Conservation (phyloP, 306 rosid genomes). For the Sindora glabra region DNA sequence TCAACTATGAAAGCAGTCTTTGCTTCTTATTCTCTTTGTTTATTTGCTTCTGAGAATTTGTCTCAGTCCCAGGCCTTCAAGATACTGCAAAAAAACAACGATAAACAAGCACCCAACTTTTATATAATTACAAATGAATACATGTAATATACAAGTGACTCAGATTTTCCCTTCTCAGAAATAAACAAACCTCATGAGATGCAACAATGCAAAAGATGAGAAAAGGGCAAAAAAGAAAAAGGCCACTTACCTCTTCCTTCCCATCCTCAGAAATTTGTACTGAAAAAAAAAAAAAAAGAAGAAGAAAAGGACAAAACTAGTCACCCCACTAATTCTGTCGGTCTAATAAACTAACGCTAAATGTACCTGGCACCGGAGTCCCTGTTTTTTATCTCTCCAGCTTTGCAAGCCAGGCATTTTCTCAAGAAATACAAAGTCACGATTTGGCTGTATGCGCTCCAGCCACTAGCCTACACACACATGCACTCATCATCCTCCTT, state of each 20-base stretch:
- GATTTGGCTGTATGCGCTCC: conserved; percentile 49
- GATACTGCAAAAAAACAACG: background rate
- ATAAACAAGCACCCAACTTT: conserved; percentile 65
- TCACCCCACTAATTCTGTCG: conserved; percentile 41
- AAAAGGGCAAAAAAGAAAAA: conserved; percentile 22
- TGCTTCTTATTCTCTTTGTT: background rate
- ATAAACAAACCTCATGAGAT: conserved; percentile 62
- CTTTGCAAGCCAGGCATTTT: conserved; percentile 59
- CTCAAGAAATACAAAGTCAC: conserved; percentile 51
- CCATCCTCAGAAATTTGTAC: conserved; percentile 17
- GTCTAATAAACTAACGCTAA: conserved; percentile 52
- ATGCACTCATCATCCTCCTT: conserved; percentile 44
- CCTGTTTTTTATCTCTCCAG: conserved; percentile 37
- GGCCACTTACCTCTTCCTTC: conserved; percentile 54
- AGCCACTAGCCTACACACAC: conserved; percentile 46
- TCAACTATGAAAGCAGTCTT: conserved; percentile 24
- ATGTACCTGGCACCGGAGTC: conserved; percentile 70
- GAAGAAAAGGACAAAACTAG: conserved; percentile 33
- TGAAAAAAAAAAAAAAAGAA: no score
- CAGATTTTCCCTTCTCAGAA: conserved; percentile 30
- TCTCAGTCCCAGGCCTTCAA: background rate
- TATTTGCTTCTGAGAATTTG: background rate
- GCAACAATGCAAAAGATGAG: conserved; percentile 46
- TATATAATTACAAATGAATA: conserved; percentile 63
- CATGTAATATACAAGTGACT: conserved; percentile 69